Evolutionary conservation across 768 basidiomycete genomes (phyloP), one percentile per base, ranked within the genome.

Genomic region (Lactarius evosmus): DNA sequence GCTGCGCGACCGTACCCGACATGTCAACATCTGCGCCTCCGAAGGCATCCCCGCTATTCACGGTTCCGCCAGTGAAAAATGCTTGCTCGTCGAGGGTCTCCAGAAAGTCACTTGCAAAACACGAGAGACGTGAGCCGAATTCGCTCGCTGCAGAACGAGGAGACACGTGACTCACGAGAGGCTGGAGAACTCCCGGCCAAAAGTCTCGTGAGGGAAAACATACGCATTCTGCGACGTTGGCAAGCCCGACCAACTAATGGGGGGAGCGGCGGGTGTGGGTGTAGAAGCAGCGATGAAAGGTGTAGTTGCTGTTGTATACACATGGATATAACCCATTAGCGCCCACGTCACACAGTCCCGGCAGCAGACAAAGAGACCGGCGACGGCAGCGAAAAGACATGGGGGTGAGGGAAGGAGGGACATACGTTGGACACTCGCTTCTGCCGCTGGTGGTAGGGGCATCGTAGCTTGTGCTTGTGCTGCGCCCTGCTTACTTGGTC

Each of bases 21-120:
- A 60, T 44, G 66, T 71, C 50, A 61, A 40, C 60, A 70, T 70
- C 22, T 67, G 72, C 66, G 67, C 74, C 52, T 55, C 72, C 68
- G 52, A 82, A 78, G 27, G 83, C 74, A 71, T 83, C 79, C 46
- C 85, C 73, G 4, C 82, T 76, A 3, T 82, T 80, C 5, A 79
- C 70, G 32, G 84, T 79, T 1, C 79, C 79, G 54, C 76, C 73
- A 5, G 84, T 82, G 73, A 93, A 90, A 75, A 92, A 93, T 1
- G 88, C 81, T 3, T 87, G 85, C 58, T 95, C 91, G 73, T 93
- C 91, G 9, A 95, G 81, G 0, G 91, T 91, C 72, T 93, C 91
- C 29, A 95, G 80, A 74, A 94, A 95, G 71, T 95, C 93, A 36
- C 92, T 94, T 57, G 41, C 32, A 40, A 12, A 9, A 58, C n/a